phyloP scores from a whole-genome alignment of 2,329 filamentous ascomycete species.

The Ophiostoma ips region DNA sequence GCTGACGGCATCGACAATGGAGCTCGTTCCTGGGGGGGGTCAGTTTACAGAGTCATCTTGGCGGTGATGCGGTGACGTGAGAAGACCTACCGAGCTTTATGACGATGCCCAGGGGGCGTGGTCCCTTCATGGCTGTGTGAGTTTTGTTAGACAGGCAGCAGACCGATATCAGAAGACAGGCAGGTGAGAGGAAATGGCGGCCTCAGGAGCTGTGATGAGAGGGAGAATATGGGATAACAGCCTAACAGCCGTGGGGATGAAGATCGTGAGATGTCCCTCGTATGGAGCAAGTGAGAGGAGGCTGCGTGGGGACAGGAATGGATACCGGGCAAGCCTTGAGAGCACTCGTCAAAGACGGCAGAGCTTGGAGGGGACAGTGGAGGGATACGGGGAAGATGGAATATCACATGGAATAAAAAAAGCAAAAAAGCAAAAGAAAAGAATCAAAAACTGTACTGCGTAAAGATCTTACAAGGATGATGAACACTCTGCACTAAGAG shows the following conservation, averaged over 20 bases:
- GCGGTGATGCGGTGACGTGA: too few relatives aligned
- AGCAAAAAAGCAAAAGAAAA: neutral
- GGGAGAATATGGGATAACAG: neutral
- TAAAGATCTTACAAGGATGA: conserved; percentile 6
- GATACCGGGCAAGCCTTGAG: too few relatives aligned
- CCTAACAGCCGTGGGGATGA: too few relatives aligned
- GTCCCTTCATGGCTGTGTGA: conserved; percentile 49
- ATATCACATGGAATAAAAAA: neutral
- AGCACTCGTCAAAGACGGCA: neutral
- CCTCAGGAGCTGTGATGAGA: neutral
- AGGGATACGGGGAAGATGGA: neutral
- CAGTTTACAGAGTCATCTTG: neutral
- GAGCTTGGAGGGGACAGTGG: neutral
- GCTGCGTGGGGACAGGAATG: too few relatives aligned
- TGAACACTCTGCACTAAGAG: conserved; percentile 7
- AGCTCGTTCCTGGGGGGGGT: conserved; percentile 64
- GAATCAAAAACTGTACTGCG: too few relatives aligned
- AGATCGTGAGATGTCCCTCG: neutral
- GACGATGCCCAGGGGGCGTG: conserved; percentile 59
- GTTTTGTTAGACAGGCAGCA: too few relatives aligned
- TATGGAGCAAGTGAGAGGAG: neutral
- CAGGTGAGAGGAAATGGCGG: neutral
- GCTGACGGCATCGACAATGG: conserved; percentile 93
- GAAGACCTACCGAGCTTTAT: conserved; percentile 65
- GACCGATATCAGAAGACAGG: too few relatives aligned